Conservation (phyloP, 306 rosid species). For the Purshia tridentata region DNA sequence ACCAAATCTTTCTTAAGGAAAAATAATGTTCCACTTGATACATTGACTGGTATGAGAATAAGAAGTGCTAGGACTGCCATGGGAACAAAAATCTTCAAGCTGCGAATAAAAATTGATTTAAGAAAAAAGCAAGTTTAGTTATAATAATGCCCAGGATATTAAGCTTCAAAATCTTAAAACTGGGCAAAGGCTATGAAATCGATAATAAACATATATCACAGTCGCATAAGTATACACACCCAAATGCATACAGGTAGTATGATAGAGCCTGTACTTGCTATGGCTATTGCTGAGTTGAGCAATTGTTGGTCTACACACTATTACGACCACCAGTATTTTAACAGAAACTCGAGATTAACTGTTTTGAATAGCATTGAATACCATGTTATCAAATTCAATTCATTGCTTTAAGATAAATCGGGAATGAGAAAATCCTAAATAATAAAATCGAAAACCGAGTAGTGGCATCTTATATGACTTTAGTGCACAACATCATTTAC, state of each 20-base stretch:
- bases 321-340: too few relatives aligned
- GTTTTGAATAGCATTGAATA: too few relatives aligned
- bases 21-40: constrained; percentile 74
- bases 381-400: too few relatives aligned
- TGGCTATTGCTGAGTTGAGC: neutral
- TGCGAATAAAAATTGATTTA: constrained; percentile 19
- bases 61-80: constrained; percentile 76
- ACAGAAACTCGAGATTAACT: too few relatives aligned
- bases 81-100: constrained; percentile 86
- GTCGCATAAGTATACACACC: neutral
- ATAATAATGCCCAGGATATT: neutral
- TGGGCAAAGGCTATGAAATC: neutral
- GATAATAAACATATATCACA: neutral
- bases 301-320: too few relatives aligned
- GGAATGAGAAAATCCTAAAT: too few relatives aligned
- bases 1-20: constrained; percentile 85
- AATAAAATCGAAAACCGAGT: too few relatives aligned
- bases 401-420: too few relatives aligned
- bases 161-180: neutral
- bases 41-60: constrained; percentile 88
- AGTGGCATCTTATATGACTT: too few relatives aligned
- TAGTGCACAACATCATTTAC: too few relatives aligned
- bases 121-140: neutral
- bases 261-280: neutral
- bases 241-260: neutral